Evolutionary conservation across 108 stramenopile species (phyloP).

Genomic region (Pseudonitzschia delicatissima): DNA sequence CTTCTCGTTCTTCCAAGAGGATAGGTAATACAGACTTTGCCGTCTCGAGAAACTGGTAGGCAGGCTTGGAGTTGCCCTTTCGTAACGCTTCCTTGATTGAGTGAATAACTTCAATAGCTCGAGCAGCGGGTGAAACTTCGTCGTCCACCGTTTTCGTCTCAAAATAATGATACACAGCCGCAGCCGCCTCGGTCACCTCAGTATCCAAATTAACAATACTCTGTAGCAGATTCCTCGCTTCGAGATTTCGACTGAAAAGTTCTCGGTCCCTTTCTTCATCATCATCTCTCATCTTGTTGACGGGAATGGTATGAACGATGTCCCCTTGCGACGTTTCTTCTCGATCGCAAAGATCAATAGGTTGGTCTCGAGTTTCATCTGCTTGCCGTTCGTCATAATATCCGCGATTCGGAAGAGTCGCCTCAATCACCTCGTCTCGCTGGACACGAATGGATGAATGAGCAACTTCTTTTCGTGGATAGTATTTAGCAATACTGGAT

Average conservation of each 20-base stretch:
- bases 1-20: constrained; percentile 7
- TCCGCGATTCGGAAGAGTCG: background rate
- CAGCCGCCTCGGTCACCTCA: constrained; percentile 25
- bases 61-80: constrained; percentile 25
- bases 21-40: constrained; percentile 24
- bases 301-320: background rate
- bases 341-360: background rate
- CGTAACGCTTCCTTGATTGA: constrained; percentile 10
- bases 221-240: constrained; percentile 9
- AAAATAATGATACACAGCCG: constrained; percentile 29
- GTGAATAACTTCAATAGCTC: constrained; percentile 21
- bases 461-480: background rate
- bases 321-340: background rate
- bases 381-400: background rate
- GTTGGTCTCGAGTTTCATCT: background rate
- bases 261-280: background rate
- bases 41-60: constrained; percentile 23
- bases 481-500: background rate
- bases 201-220: constrained; percentile 2
- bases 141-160: constrained; percentile 7
- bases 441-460: background rate
- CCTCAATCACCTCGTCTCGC: background rate
- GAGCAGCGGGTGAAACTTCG: constrained; percentile 11
- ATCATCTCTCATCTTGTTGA: background rate
- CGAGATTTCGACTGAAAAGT: background rate